Percentiles rank a stretch among this genome's conserved stretches.
phyloP scores from a whole-genome alignment of 148 eudicot genomes.

The Pouteria glomerata region DNA sequence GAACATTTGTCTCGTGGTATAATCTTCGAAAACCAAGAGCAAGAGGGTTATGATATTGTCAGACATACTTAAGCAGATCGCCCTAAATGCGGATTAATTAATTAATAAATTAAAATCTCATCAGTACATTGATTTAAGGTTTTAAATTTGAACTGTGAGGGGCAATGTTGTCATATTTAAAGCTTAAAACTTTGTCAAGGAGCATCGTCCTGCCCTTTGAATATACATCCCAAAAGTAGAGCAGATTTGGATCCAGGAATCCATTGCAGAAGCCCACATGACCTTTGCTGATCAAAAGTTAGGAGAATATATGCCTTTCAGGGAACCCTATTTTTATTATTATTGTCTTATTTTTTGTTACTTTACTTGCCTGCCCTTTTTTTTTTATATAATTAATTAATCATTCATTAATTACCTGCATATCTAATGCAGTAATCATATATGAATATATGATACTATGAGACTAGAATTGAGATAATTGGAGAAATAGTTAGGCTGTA shows the following conservation, averaged over 20 bases:
- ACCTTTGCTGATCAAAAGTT: constrained; percentile 42
- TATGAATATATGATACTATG: no score
- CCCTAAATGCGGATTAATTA: no score
- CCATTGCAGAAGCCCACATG: constrained; percentile 44
- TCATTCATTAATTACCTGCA: neutral
- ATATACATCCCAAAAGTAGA: constrained; percentile 7
- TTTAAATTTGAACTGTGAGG: neutral
- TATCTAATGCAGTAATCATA: no score
- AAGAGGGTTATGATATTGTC: no score
- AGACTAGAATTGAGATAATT: no score
- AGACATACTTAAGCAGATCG: no score
- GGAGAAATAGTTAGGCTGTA: no score
- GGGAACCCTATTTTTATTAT: constrained; percentile 1
- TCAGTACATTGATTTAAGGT: neutral
- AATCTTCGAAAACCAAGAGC: no score
- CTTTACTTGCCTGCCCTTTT: neutral
- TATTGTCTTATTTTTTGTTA: neutral
- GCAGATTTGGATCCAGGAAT: constrained; percentile 48
- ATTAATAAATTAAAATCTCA: neutral
- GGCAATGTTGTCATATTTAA: neutral
- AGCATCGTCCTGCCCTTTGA: neutral
- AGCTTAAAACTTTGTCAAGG: neutral
- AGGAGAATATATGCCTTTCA: constrained; percentile 26
- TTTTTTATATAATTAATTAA: neutral
- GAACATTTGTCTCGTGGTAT: constrained; percentile 17